Evolutionary conservation across 306 rosid genomes (phyloP), one percentile per base, ranked within the genome.

Genomic region (Trifolium repens): DNA sequence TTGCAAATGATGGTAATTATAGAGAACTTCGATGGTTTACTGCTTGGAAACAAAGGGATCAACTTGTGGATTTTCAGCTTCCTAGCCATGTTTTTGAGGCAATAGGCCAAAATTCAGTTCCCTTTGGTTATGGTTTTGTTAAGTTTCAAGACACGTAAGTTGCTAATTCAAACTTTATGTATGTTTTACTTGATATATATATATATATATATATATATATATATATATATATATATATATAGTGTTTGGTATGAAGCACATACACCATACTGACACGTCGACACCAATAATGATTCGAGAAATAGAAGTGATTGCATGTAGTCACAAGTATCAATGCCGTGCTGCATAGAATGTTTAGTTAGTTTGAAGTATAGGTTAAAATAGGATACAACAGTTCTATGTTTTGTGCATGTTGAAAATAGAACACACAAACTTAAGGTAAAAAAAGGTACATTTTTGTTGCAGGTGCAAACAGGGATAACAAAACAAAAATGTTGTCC

Each of bases 21-120:
- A 82, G 99, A 83, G 99, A 94, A 70, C 96, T 94, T 8, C 80
- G 99, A 22, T 94, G 99, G 99, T 94, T 94, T 79, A 94, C 99
- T 0, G 96, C 96, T 1, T 94, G 97, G 99, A 94, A 94, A 78
- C 85, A 78, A 66, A 89, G 71, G 44, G 93, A 86, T 65, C 80
- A 90, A 37, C 96, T 94, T 64, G 89, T 69, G 52, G 88, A 92
- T 71, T 94, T 94, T 88, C 96, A 79, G 80, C 71, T 94, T 32
- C 99, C 99, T 1, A 13, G 5, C 46, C 90, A 83, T 52, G 76
- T 94, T 63, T 83, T 96, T 40, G 80, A 89, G 80, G 92, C 90
- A 15, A 59, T 90, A 40, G 83, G 86, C 11, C 99, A 94, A 77
- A 78, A 73, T 9, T 86, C 89, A 0, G 97, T 69, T 55, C 97